Base-by-base conservation (phyloP, 2,329 filamentous ascomycete genomes). In the Penicillium sp. region DNA sequence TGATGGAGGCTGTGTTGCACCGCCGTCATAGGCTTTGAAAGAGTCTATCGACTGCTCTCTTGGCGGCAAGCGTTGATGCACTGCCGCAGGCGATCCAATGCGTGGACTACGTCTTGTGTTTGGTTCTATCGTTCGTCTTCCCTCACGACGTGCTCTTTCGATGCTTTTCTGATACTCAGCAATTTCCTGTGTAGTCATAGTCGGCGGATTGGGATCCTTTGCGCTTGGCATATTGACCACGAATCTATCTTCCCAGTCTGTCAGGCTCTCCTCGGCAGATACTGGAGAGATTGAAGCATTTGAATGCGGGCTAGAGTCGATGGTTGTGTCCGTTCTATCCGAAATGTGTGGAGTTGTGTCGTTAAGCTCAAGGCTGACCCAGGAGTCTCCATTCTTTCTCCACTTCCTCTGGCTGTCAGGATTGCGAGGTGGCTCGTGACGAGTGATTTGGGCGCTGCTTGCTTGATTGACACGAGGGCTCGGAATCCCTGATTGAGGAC, bases 161-260 rank as follows among this genome's bases (percentile, higher is more conserved):
- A 78, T 76, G 35, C 71, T 75, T 53, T 71, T 68, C 53, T 80
- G 78, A 46, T 76, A 80, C 16, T 77, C 69, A 2, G 65, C 51
- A 38, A 80, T 79, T 58, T 80, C 75, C 35, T 75, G 69, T 1
- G 69, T 67, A 4, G 74, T 78, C 75, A 80, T 76, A 1, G 68
- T 73, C 4, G 76, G 73, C 3, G 78, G 77, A 46, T 76, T 78
- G 0, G 78, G 76, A 2, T 80, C 77, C 40, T 72, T 76, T 3
- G 78, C 77, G 22, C 76, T 75, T 5, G 77, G 78, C 76, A 79
- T 80, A 52, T 80, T 71, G 37, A 80, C 75, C 48, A 79, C 76
- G 61, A 79, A 80, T 66, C 69, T 71, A 59, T 80, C 78, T 55
- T 76, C 75, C 72, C 76, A 74, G 40, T 76, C 73, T 14, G 70